A percentile compares a stretch with the other conserved stretches of the same genome.
Evolutionary conservation across 352 stramenopile species (phyloP).

Genomic region (Salisapilia sapeloensis): DNA sequence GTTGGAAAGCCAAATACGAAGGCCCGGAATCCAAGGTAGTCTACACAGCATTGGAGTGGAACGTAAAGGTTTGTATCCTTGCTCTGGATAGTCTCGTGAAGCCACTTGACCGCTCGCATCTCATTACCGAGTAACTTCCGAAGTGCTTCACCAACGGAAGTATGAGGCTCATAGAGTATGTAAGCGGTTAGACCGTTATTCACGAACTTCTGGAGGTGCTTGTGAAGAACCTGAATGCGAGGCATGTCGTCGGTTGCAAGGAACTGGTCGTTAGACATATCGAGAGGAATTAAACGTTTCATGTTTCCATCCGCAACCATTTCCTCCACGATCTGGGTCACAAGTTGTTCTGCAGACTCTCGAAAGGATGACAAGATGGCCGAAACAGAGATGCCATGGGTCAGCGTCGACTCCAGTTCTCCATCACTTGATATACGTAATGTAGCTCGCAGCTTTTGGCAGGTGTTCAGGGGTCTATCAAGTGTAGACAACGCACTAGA

Average conservation of each 20-base stretch:
- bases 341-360: constrained; percentile 10
- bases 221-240: constrained; percentile 1
- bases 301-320: constrained; percentile 8
- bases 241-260: constrained; percentile 14
- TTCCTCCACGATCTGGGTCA: constrained; percentile 16
- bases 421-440: neutral
- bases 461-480: constrained; percentile 1
- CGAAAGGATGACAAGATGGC: constrained; percentile 17
- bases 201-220: constrained; percentile 9
- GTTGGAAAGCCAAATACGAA: constrained; percentile 20
- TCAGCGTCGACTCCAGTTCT: too few relatives aligned
- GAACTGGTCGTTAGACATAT: constrained; percentile 13
- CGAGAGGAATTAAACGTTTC: constrained; percentile 6
- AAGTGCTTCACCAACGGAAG: neutral
- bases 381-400: constrained; percentile 9
- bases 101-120: constrained; percentile 16
- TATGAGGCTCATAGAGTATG: constrained; percentile 5
- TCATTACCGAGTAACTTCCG: constrained; percentile 19
- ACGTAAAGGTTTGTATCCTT: constrained; percentile 6
- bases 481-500: too few relatives aligned
- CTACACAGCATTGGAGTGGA: constrained; percentile 35
- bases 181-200: constrained; percentile 18
- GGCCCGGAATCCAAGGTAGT: constrained; percentile 35
- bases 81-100: constrained; percentile 12
- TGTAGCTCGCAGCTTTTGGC: constrained; percentile 2